A percentile compares a stretch with the other conserved stretches of the same genome.
Evolutionary conservation across 2,329 filamentous ascomycete genomes (phyloP).

Genomic region (Aspergillus costaricaensis): DNA sequence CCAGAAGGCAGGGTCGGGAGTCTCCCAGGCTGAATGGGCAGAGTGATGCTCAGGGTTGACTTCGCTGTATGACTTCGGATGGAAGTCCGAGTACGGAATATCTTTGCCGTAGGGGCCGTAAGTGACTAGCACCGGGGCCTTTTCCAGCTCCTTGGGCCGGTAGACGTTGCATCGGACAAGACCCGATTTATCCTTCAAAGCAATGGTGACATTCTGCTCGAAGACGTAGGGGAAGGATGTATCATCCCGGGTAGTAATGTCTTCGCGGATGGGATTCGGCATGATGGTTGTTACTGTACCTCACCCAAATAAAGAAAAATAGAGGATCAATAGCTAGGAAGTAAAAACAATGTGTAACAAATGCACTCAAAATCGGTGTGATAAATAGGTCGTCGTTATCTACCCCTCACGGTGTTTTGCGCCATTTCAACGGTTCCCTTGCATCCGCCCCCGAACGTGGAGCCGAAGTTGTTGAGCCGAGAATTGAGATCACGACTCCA

Average conservation of each 20-base stretch:
- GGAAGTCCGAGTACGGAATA: constrained; percentile 62
- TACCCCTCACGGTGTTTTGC: constrained; percentile 7
- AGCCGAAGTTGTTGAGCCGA: constrained; percentile 28
- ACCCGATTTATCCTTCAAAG: constrained; percentile 42
- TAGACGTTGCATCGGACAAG: constrained; percentile 56
- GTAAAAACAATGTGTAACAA: not conserved
- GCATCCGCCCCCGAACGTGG: constrained; percentile 24
- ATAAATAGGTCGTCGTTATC: constrained; percentile 6
- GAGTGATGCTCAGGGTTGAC: constrained; percentile 58
- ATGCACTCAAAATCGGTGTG: not conserved
- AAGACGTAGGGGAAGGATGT: constrained; percentile 49
- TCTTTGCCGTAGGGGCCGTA: constrained; percentile 77
- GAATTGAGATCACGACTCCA: not conserved
- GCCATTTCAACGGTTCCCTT: not conserved
- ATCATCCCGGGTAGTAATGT: constrained; percentile 37
- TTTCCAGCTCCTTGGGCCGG: constrained; percentile 44
- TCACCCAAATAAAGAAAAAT: not conserved
- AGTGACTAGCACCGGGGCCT: constrained; percentile 64
- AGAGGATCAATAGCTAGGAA: not conserved
- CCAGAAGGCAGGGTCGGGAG: constrained; percentile 61
- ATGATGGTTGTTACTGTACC: constrained; percentile 17
- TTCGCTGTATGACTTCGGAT: constrained; percentile 53
- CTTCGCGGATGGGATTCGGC: constrained; percentile 31
- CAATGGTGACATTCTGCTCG: constrained; percentile 52
- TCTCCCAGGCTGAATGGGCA: constrained; percentile 61